Percentiles rank a stretch among this genome's conserved stretches.
Conservation (phyloP, 2,329 filamentous ascomycete species). For the Pseudogymnoascus sp. region DNA sequence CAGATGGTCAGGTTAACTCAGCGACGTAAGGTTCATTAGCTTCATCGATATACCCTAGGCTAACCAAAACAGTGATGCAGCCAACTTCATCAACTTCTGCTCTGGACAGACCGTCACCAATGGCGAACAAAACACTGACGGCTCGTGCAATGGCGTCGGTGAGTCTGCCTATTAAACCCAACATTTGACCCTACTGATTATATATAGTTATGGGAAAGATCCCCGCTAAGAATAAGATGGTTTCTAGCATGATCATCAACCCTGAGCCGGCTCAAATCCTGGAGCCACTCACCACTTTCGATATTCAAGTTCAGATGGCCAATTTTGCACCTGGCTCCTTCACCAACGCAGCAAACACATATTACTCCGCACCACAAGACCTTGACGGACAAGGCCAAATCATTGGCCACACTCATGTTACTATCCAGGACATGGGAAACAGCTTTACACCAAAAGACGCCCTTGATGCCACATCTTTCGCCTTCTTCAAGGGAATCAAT, state of each 20-base stretch:
- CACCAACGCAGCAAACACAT: slow-evolving; percentile 32
- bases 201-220: slow-evolving; percentile 27
- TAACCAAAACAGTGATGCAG: slow-evolving; percentile 37
- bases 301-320: slow-evolving; percentile 27
- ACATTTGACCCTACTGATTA: background rate
- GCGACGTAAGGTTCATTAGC: slow-evolving; percentile 23
- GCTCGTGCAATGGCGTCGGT: slow-evolving; percentile 47
- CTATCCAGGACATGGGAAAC: slow-evolving; percentile 30
- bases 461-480: slow-evolving; percentile 28
- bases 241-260: slow-evolving; percentile 24
- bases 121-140: slow-evolving; percentile 45
- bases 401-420: slow-evolving; percentile 33
- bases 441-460: slow-evolving; percentile 25
- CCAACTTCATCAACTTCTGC: slow-evolving; percentile 25
- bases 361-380: slow-evolving; percentile 32
- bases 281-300: slow-evolving; percentile 19
- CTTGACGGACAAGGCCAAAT: slow-evolving; percentile 25
- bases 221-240: slow-evolving; percentile 25
- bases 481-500: slow-evolving; percentile 37
- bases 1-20: slow-evolving; percentile 23
- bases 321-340: slow-evolving; percentile 32
- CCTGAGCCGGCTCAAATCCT: slow-evolving; percentile 23
- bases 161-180: slow-evolving; percentile 8
- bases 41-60: slow-evolving; percentile 1
- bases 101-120: slow-evolving; percentile 42